phyloP scores from a whole-genome alignment of 257 asterid genomes.

The Nicotiana attenuata region DNA sequence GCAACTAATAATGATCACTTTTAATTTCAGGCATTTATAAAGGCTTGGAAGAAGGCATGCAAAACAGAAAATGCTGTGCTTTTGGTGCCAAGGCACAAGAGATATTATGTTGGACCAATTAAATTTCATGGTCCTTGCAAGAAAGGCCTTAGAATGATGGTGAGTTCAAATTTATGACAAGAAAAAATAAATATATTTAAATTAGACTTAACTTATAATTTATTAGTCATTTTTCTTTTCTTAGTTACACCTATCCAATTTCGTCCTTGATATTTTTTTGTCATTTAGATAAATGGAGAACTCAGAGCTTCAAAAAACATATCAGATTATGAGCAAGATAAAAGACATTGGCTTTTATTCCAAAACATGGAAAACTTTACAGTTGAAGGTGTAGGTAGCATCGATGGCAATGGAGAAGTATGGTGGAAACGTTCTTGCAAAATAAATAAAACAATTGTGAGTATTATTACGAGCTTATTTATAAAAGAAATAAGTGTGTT shows the following conservation, averaged over 20 bases:
- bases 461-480: background rate
- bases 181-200: background rate
- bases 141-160: conserved; percentile 51
- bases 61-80: conserved; percentile 31
- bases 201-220: background rate
- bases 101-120: conserved; percentile 56
- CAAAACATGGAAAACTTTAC: conserved; percentile 42
- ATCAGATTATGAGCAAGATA: conserved; percentile 36
- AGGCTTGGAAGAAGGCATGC: conserved; percentile 75
- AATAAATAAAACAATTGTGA: conserved; percentile 32
- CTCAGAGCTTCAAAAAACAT: conserved; percentile 50
- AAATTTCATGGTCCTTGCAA: conserved; percentile 67
- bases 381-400: conserved; percentile 67
- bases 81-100: conserved; percentile 48
- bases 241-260: background rate
- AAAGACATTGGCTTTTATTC: conserved; percentile 68
- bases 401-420: conserved; percentile 72
- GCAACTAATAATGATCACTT: background rate
- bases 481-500: background rate
- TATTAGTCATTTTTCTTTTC: background rate
- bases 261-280: background rate
- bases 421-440: conserved; percentile 94
- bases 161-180: conserved; percentile 11
- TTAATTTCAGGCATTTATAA: conserved; percentile 56
- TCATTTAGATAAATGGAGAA: conserved; percentile 56